Evolutionary conservation across 2,329 filamentous ascomycete genomes (phyloP).

Genomic region (Botrytis galanthina): DNA sequence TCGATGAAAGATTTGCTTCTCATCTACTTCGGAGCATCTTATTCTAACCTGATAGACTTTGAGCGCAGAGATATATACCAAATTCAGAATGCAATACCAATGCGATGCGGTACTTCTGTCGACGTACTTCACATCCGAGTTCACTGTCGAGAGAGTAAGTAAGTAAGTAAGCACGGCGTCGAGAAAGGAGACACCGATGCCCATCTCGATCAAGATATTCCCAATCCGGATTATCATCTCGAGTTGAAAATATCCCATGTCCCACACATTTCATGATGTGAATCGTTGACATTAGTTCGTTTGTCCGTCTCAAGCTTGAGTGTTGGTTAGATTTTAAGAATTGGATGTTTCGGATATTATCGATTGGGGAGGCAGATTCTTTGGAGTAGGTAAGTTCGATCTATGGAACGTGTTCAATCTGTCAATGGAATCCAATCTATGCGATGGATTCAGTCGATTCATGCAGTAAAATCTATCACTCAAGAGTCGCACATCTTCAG

Average conservation of each 20-base stretch:
- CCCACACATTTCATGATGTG: neutral
- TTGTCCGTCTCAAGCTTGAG: neutral
- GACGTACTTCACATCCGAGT: too few species aligned
- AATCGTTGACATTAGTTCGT: neutral
- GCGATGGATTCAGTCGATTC: neutral
- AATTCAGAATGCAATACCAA: neutral
- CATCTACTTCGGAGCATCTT: neutral
- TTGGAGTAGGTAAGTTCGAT: neutral
- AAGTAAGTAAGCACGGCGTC: neutral
- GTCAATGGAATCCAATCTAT: too few species aligned
- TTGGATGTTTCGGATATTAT: neutral
- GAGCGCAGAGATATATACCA: neutral
- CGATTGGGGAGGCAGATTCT: fast-evolving
- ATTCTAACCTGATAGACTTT: neutral
- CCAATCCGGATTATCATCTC: neutral
- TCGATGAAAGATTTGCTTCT: neutral
- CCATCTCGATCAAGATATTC: too few species aligned
- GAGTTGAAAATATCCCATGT: neutral
- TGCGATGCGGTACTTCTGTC: neutral
- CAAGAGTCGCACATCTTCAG: neutral
- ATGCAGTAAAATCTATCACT: neutral
- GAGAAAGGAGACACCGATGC: neutral
- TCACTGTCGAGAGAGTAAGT: neutral
- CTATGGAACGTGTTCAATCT: neutral
- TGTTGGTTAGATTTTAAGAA: neutral